Conservation (phyloP, 208 protist species). For the Leptomonas pyrrhocoris region DNA sequence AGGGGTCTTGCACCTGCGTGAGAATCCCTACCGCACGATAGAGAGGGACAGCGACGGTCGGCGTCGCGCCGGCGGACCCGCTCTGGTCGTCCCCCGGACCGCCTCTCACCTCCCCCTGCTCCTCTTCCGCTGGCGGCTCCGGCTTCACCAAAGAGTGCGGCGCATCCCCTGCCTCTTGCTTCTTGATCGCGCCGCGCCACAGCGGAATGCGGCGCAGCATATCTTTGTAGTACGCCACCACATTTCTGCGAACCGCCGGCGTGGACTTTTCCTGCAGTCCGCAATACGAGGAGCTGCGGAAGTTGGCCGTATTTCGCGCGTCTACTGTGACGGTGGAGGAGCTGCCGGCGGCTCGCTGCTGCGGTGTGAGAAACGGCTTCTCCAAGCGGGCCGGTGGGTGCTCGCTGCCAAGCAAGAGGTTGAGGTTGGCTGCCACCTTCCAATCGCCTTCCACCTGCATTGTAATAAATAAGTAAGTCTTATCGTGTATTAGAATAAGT, state of each 20-base stretch:
- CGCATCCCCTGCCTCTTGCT: not conserved
- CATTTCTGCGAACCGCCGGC: conserved; percentile 14
- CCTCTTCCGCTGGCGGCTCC: conserved; percentile 9
- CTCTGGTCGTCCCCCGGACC: not conserved
- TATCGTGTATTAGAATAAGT: too few species aligned
- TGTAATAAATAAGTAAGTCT: too few species aligned
- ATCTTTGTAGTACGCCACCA: conserved; percentile 74
- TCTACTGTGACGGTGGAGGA: conserved; percentile 32
- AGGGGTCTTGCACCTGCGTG: conserved; percentile 64
- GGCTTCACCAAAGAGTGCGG: conserved; percentile 14
- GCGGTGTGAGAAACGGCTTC: conserved; percentile 29
- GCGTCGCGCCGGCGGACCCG: not conserved
- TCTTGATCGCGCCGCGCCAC: conserved; percentile 27
- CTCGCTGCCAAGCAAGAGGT: conserved; percentile 56
- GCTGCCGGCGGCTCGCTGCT: conserved; percentile 11
- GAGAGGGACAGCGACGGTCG: not conserved
- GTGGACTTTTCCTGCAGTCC: conserved; percentile 57
- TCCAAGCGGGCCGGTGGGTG: conserved; percentile 59
- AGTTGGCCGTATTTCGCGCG: conserved; percentile 71
- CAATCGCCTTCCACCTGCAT: conserved; percentile 51
- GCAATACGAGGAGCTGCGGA: conserved; percentile 74
- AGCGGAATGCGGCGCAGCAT: conserved; percentile 68
- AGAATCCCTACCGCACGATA: conserved; percentile 77
- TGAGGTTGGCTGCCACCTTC: conserved; percentile 65
- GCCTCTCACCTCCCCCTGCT: conserved; percentile 16